Conservation (phyloP, 768 basidiomycete genomes). For the Leccinum rimulosum region DNA sequence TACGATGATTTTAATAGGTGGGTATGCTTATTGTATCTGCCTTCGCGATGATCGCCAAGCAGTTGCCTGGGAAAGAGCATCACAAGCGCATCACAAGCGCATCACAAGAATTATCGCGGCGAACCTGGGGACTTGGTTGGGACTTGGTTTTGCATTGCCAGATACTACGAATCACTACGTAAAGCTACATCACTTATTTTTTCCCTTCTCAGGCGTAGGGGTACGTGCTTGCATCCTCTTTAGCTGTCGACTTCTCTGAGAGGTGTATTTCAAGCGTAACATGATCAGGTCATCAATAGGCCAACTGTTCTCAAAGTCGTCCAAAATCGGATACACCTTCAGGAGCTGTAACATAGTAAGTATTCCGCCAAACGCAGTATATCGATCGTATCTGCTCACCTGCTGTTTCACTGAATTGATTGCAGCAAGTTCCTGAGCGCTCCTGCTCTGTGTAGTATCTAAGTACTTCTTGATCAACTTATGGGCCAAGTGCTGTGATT, state of each 20-base stretch:
- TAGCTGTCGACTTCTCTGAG: background rate
- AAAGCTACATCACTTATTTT: background rate
- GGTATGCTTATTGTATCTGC: too few species aligned
- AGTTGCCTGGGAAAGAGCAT: too few species aligned
- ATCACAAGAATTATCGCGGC: too few species aligned
- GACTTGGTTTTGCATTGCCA: too few species aligned
- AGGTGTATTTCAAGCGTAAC: background rate
- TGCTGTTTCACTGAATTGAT: background rate
- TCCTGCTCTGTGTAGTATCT: background rate
- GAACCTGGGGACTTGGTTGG: too few species aligned
- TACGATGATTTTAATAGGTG: too few species aligned
- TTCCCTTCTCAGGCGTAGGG: background rate
- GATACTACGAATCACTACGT: background rate
- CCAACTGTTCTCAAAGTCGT: background rate
- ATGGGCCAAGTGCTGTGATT: background rate
- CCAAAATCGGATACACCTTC: background rate
- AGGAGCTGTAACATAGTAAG: background rate
- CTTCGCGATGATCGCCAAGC: too few species aligned
- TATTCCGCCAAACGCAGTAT: background rate
- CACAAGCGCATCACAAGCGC: too few species aligned
- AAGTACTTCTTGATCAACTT: background rate
- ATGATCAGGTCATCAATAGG: background rate
- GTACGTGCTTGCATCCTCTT: background rate
- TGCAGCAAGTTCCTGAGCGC: background rate
- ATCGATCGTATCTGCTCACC: background rate